Evolutionary conservation across 23 red algal species (phyloP).

Genomic region (Gracilaria gracilis): DNA sequence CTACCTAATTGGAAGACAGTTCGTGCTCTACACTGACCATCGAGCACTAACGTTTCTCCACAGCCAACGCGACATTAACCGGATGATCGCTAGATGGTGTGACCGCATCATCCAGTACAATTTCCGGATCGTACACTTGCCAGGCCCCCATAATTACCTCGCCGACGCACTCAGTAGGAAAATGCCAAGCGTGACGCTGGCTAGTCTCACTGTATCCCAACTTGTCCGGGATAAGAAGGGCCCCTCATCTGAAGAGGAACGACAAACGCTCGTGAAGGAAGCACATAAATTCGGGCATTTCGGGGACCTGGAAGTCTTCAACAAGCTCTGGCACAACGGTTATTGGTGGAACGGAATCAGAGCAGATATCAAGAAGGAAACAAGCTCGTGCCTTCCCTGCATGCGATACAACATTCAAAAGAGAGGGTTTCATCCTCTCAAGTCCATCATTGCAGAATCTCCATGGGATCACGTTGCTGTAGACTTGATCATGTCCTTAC

Average conservation of each 20-base stretch:
- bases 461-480: too few relatives aligned
- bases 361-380: constrained; percentile 1
- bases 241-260: too few relatives aligned
- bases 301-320: too few relatives aligned
- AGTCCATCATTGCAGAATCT: too few relatives aligned
- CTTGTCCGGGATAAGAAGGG: too few relatives aligned
- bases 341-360: too few relatives aligned
- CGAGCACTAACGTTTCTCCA: constrained; percentile 7
- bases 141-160: not conserved
- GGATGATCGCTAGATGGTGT: constrained; percentile 15
- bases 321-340: too few relatives aligned
- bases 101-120: not conserved
- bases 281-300: too few relatives aligned
- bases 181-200: not conserved
- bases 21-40: constrained; percentile 10
- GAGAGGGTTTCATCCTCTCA: not conserved
- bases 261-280: too few relatives aligned
- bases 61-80: not conserved
- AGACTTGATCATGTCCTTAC: too few relatives aligned
- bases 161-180: not conserved
- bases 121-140: not conserved
- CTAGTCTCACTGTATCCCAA: too few relatives aligned
- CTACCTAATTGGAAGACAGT: not conserved
- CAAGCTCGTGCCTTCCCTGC: not conserved
- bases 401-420: not conserved